Percentiles rank a stretch among this genome's conserved stretches.
Evolutionary conservation across 2,329 filamentous ascomycete genomes (phyloP).

Genomic region (Neonectria coccinea): DNA sequence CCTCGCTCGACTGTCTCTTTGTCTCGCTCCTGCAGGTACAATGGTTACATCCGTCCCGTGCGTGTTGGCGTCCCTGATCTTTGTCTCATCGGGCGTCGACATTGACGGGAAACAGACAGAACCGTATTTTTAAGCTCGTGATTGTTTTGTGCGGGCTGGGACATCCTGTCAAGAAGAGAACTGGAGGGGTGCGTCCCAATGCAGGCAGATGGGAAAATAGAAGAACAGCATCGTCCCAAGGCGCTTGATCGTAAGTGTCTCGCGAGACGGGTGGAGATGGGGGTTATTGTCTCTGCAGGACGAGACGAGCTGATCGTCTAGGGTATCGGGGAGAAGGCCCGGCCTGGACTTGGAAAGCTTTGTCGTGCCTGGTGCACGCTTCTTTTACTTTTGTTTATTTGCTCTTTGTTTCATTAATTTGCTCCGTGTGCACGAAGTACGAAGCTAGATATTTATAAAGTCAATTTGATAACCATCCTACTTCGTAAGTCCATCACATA

Average conservation of each 20-base stretch:
- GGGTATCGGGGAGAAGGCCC: slow-evolving; percentile 5
- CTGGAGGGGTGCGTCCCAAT: background rate
- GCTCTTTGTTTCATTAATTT: no score
- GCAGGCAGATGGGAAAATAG: background rate
- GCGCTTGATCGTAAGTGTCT: slow-evolving; percentile 17
- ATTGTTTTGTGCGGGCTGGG: background rate
- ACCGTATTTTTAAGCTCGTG: background rate
- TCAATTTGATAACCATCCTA: no score
- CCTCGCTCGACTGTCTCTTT: slow-evolving; percentile 1
- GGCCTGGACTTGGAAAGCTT: background rate
- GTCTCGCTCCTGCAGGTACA: slow-evolving; percentile 21
- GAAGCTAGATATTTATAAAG: background rate
- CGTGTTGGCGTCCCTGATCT: slow-evolving; percentile 4
- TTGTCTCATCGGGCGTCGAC: slow-evolving; percentile 8
- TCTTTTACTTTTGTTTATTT: background rate
- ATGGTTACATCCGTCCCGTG: slow-evolving; percentile 3
- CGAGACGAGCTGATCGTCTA: background rate
- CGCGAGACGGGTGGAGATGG: background rate
- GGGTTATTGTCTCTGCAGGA: slow-evolving; percentile 9
- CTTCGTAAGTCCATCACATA: no score
- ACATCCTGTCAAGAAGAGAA: background rate
- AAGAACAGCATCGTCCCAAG: background rate
- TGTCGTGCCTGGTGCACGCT: background rate
- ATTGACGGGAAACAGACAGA: slow-evolving; percentile 7
- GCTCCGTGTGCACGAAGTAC: background rate